phyloP scores from a whole-genome alignment of 345 rosid species.

The Dipteronia dyeriana region DNA sequence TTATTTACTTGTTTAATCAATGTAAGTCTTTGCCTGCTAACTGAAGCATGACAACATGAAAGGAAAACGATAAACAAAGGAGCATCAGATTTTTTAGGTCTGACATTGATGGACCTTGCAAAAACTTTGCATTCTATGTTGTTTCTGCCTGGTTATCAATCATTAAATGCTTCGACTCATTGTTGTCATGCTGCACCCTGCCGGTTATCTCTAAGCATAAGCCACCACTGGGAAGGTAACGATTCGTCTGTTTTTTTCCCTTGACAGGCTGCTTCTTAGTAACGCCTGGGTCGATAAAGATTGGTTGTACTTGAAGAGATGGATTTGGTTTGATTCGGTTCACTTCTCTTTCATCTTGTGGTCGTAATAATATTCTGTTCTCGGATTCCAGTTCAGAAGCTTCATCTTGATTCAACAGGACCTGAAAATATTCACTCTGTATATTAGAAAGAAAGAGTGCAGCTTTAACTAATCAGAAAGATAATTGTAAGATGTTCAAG shows the following conservation, averaged over 20 bases:
- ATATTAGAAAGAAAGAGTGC: not conserved
- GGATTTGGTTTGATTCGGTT: slow-evolving; percentile 89
- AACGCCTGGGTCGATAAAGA: slow-evolving; percentile 70
- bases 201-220: slow-evolving; percentile 81
- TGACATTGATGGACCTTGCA: slow-evolving; percentile 25
- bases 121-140: slow-evolving; percentile 18
- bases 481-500: not conserved
- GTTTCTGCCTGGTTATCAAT: slow-evolving; percentile 33
- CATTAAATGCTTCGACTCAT: slow-evolving; percentile 54
- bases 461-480: not conserved
- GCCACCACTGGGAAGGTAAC: slow-evolving; percentile 53
- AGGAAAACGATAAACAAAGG: not conserved
- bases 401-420: slow-evolving; percentile 79
- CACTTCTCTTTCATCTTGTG: slow-evolving; percentile 54
- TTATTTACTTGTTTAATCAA: too few species aligned
- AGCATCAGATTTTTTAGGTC: not conserved
- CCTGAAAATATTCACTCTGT: slow-evolving; percentile 38
- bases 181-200: slow-evolving; percentile 87
- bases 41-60: not conserved
- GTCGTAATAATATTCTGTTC: slow-evolving; percentile 60
- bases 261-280: slow-evolving; percentile 48
- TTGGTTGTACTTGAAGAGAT: slow-evolving; percentile 58
- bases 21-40: not conserved
- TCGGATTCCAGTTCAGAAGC: slow-evolving; percentile 57
- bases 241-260: slow-evolving; percentile 51